Percentiles rank a stretch among this genome's conserved stretches.
phyloP scores from a whole-genome alignment of 2,329 filamentous ascomycete species.

The Neonectria coccinea region DNA sequence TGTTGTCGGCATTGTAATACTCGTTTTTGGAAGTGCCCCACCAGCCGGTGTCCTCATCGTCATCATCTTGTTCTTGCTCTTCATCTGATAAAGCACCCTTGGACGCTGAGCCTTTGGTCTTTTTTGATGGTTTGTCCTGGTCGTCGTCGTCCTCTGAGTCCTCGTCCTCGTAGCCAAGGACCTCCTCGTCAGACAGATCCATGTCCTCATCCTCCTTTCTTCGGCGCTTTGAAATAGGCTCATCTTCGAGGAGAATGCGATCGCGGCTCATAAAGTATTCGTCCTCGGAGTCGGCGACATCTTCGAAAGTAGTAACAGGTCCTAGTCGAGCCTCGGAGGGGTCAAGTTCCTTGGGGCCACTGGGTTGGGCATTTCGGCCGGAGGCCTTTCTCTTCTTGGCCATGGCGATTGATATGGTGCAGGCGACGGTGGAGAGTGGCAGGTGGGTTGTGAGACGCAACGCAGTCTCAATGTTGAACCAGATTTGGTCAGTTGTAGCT shows the following conservation, averaged over 20 bases:
- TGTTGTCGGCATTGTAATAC: conserved; percentile 89
- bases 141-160: conserved; percentile 55
- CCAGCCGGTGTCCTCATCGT: conserved; percentile 72
- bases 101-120: conserved; percentile 45
- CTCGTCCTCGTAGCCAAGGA: conserved; percentile 63
- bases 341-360: conserved; percentile 67
- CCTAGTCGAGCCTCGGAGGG: conserved; percentile 71
- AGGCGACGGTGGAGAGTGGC: neutral
- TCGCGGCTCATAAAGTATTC: conserved; percentile 91
- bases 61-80: conserved; percentile 65
- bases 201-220: conserved; percentile 78
- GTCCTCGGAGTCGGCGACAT: conserved; percentile 93
- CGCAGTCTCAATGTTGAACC: conserved; percentile 2
- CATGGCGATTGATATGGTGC: conserved; percentile 57
- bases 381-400: conserved; percentile 78
- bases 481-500: conserved; percentile 1
- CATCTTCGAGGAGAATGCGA: conserved; percentile 86
- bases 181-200: conserved; percentile 72
- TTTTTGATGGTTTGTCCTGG: conserved; percentile 49
- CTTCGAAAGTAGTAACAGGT: conserved; percentile 74
- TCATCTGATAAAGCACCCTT: conserved; percentile 58
- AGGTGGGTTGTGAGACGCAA: neutral
- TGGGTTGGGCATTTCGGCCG: conserved; percentile 57
- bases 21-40: conserved; percentile 92
- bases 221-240: conserved; percentile 80